Conservation (phyloP, 768 basidiomycete genomes). For the Paxillus rubicundulus region DNA sequence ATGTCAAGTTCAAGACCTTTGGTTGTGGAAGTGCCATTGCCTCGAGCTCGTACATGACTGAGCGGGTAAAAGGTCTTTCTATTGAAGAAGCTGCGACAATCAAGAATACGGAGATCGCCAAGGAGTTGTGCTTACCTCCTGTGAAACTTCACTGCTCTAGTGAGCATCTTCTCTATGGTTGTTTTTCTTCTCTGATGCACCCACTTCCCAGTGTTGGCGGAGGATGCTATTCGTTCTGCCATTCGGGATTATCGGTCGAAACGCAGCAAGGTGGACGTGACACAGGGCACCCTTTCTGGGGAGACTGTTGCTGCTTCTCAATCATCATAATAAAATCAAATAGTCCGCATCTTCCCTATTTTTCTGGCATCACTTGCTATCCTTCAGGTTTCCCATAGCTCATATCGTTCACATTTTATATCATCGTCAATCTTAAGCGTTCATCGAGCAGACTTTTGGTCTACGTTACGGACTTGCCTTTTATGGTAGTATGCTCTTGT, state of each 20-base stretch:
- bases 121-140: conserved; percentile 91
- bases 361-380: neutral
- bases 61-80: conserved; percentile 92
- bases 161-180: conserved; percentile 38
- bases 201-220: conserved; percentile 75
- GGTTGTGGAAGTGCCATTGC: conserved; percentile 99
- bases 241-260: conserved; percentile 95
- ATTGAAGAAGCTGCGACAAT: conserved; percentile 94
- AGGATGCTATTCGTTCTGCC: conserved; percentile 97
- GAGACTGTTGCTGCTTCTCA: conserved; percentile 54
- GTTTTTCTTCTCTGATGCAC: conserved; percentile 22
- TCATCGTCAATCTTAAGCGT: too few relatives aligned
- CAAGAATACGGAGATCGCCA: conserved; percentile 99
- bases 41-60: conserved; percentile 97
- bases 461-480: too few relatives aligned
- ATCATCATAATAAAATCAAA: conserved; percentile 22
- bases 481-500: too few relatives aligned
- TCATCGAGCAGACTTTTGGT: too few relatives aligned
- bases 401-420: conserved; percentile 16
- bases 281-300: conserved; percentile 53
- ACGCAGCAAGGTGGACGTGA: conserved; percentile 60
- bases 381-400: neutral
- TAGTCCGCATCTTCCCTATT: neutral
- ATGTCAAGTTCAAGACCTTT: conserved; percentile 99
- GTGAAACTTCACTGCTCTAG: conserved; percentile 96